These are phyloP conservation scores for Marsdenia floribunda DNA, from an alignment of 257 asterid genomes.

Conservation along the genomic window DNA sequence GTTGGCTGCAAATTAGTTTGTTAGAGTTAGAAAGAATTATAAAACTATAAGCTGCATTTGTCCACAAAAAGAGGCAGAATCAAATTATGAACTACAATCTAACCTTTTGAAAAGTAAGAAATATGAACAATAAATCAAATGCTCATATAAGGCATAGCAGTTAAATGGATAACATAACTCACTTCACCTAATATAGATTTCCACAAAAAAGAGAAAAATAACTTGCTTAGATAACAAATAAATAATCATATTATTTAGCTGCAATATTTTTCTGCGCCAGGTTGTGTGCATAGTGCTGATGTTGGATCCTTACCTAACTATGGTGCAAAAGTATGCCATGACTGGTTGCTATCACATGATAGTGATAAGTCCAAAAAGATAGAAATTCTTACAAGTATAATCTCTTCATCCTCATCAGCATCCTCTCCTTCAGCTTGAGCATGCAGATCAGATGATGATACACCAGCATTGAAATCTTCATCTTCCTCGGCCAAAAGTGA, in stretches of 20 bases:
- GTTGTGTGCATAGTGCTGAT: too few relatives aligned
- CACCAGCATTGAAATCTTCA: conserved; percentile 44
- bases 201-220: neutral
- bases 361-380: neutral
- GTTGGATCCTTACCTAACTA: neutral
- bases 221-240: neutral
- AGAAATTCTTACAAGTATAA: conserved; percentile 65
- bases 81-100: neutral
- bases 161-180: neutral
- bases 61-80: neutral
- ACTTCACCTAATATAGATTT: neutral
- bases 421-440: conserved; percentile 38
- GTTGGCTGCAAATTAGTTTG: conserved; percentile 52
- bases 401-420: conserved; percentile 70
- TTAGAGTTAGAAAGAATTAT: neutral
- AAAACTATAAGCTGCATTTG: neutral
- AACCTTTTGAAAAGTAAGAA: neutral
- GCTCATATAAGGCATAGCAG: neutral
- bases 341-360: neutral
- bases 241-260: neutral
- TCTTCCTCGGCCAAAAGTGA: conserved; percentile 88
- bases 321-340: neutral
- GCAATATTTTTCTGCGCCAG: too few relatives aligned
- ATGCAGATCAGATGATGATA: conserved; percentile 57
- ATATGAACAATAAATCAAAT: neutral